Evolutionary conservation across 768 basidiomycete genomes (phyloP), one percentile per base, ranked within the genome.

Genomic region (Suillus fuscotomentosus): DNA sequence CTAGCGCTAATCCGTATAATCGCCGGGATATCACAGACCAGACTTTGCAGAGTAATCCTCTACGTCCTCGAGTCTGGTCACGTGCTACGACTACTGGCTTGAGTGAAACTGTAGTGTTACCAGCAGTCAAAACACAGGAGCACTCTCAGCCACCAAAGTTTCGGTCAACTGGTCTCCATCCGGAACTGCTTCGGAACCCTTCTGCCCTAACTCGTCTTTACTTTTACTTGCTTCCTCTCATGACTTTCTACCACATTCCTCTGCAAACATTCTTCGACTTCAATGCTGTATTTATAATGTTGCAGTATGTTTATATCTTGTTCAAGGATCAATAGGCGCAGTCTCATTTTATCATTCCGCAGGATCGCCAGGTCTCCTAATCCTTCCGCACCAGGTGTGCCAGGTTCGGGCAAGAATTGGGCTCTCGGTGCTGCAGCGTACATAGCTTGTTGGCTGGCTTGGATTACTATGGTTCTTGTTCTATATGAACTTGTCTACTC

Each of bases 241-340:
- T 93, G 67, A 82, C 86, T 7, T 86, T 94, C 73, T 86, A 85
- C 22, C 89, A 92, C 71, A 77, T 93, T 47, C 86, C 87, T 31
- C 73, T 92, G 10, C 93, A 95, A 74, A 87, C 89, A 1, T 95
- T 90, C 72, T 88, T 96, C 74, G 95, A 97, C 72, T 94, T 95
- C 75, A 95, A 95, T 74, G 87, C 89, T 69, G 87, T 90, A 68
- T 96, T 88, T 78, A 87, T 94, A 69, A 75, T 95, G 69, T 73
- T 94, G 48, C 87, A 94, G 93, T 95, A 72, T 79, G 94, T 88
- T 15, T 63, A 45, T 38, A 47, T 63, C 79, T 24, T 50, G 51
- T 45, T 53, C 61, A 63, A 43, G 60, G 11, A 17, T 59, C 15
- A 39, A 5, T 17, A 24, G 22, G 56, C 38, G 3, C 38, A 41